Base-by-base conservation (phyloP, 805 yeast species). In the Candida anglica region DNA sequence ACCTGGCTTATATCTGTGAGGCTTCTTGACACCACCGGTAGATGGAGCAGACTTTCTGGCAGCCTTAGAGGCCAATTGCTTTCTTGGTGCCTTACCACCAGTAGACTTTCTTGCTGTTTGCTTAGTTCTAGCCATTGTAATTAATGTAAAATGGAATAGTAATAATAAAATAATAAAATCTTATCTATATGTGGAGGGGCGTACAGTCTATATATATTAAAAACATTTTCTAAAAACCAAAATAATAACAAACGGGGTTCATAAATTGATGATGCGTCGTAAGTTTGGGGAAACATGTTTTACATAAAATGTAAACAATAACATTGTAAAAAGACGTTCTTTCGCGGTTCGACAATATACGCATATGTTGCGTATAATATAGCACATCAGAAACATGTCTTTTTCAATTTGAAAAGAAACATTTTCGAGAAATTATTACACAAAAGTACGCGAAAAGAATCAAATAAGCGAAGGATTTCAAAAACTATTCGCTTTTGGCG, bases 1-100 rank as follows among this genome's bases (percentile, higher is more conserved):
- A 66, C 73, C 73, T 48, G 73, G 73, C 66, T 66, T 66, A 59
- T 66, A 66, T 66, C 73, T 66, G 68, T 66, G 73, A 22, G 73
- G 73, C 57, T 66, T 66, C 65, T 66, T 66, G 47, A 66, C 73
- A 62, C 73, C 73, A 42, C 73, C 73, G 34, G 71, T 58, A 34
- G 68, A 63, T 50, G 73, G 73, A 37, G 73, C 73, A 32, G 73
- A 66, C 53, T 66, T 66, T 63, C 73, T 65, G 45, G 73, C 73
- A 44, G 73, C 73, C 61, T 66, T 66, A 42, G 73, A 66, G 49
- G 73, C 73, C 53, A 66, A 64, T 53, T 66, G 73, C 54, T 66
- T 66, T 66, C 73, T 66, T 52, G 73, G 73, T 38, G 73, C 73
- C 53, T 66, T 66, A 58, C 73, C 73, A 60, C 73, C 73, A 43